Evolutionary conservation across 1,284 basidiomycete species (phyloP).

Genomic region (Mycena citricolor): DNA sequence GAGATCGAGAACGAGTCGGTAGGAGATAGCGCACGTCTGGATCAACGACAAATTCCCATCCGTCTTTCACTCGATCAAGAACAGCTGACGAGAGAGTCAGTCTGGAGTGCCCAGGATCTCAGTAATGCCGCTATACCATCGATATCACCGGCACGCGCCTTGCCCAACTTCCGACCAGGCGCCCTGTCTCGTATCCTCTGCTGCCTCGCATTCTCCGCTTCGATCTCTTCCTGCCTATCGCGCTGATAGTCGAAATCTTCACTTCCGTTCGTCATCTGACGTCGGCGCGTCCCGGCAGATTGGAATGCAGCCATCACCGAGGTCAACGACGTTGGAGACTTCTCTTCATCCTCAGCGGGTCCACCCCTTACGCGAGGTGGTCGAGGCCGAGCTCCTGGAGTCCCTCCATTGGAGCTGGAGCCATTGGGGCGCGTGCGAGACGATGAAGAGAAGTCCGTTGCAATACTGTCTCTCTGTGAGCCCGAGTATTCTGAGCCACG

Average conservation of each 20-base stretch:
- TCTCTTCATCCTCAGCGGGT: constrained; percentile 37
- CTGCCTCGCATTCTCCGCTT: constrained; percentile 59
- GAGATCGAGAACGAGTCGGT: constrained; percentile 13
- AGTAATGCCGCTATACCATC: no score
- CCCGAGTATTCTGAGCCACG: constrained; percentile 45
- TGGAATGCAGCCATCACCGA: constrained; percentile 67
- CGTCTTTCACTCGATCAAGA: constrained; percentile 80
- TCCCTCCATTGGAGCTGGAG: constrained; percentile 24
- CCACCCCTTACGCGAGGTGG: constrained; percentile 37
- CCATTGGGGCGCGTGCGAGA: constrained; percentile 30
- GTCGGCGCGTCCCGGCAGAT: constrained; percentile 56
- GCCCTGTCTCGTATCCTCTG: constrained; percentile 65
- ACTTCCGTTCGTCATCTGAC: constrained; percentile 53
- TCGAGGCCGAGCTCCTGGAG: constrained; percentile 30
- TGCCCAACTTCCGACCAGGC: constrained; percentile 54
- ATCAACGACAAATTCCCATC: constrained; percentile 88
- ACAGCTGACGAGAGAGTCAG: constrained; percentile 63
- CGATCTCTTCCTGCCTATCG: constrained; percentile 56
- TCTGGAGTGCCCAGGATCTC: no score
- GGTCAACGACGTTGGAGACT: constrained; percentile 51
- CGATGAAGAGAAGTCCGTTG: constrained; percentile 20
- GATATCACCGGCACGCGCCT: constrained; percentile 66
- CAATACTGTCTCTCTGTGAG: constrained; percentile 21
- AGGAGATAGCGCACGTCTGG: constrained; percentile 61
- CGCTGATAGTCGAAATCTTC: constrained; percentile 49